A percentile compares a stretch with the other conserved stretches of the same genome.
Evolutionary conservation across 192 early-diverging fungal species (phyloP).

Genomic region (Spizellomyces punctatus): DNA sequence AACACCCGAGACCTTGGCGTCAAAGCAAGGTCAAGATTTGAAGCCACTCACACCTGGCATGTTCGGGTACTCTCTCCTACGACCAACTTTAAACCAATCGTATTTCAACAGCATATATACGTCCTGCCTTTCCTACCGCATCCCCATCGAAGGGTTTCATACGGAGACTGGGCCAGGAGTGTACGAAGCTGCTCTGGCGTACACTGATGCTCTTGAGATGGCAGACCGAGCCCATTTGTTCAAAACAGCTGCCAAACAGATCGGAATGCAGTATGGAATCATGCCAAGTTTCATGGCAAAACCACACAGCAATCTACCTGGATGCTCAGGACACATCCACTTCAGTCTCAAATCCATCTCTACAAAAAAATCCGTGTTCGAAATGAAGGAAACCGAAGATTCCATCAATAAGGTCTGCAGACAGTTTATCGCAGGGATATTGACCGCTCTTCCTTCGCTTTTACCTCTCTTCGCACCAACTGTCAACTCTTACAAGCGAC

Average conservation of each 20-base stretch:
- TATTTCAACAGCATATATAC: conserved; percentile 76
- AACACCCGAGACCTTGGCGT: conserved; percentile 63
- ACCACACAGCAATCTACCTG: conserved; percentile 69
- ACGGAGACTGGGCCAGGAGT: conserved; percentile 86
- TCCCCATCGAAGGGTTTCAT: conserved; percentile 76
- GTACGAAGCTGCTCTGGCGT: conserved; percentile 75
- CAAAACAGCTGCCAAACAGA: conserved; percentile 74
- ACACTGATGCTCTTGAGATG: conserved; percentile 59
- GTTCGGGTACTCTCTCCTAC: conserved; percentile 78
- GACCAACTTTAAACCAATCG: conserved; percentile 66
- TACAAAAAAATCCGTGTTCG: conserved; percentile 58
- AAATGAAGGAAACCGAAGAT: conserved; percentile 7
- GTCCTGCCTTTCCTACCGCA: conserved; percentile 51
- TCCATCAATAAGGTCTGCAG: not conserved
- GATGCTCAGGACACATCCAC: conserved; percentile 82
- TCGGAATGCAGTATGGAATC: conserved; percentile 68
- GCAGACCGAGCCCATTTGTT: conserved; percentile 78
- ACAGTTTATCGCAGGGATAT: conserved; percentile 35
- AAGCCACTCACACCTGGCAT: conserved; percentile 73
- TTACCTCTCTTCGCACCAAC: conserved; percentile 75
- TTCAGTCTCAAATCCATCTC: conserved; percentile 60
- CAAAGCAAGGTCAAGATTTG: conserved; percentile 60
- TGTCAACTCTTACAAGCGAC: conserved; percentile 82
- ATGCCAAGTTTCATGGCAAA: conserved; percentile 88
- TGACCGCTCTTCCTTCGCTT: conserved; percentile 68